Base-by-base conservation (phyloP, 2,329 filamentous ascomycete species). In the Colletotrichum horii region DNA sequence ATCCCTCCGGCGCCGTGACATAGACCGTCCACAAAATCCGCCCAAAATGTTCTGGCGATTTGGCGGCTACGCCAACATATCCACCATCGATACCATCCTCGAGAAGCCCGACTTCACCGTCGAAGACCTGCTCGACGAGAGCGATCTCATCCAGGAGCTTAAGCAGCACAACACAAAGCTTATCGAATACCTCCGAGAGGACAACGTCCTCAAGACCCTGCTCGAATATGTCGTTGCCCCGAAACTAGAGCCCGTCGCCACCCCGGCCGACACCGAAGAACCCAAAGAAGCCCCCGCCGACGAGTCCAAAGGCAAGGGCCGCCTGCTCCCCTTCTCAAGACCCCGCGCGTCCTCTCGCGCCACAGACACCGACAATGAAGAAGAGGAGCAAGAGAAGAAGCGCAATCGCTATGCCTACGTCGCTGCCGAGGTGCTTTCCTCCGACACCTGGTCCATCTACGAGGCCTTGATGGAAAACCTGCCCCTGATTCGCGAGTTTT, bases 1-100 rank as follows among this genome's bases (percentile, higher is more conserved):
- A 73, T 43, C 58, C 60, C 32, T 65, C 72, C 56, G 79, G 79
- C 75, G 81, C 82, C 71, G 79, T 82, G 77, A 81, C 79, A 70
- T 81, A 81, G 77, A 64, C 22, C 66, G 43, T 48, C 61, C 26
- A 26, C 26, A 65, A 75, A 61, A 70, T 48, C 81, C 81, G 84
- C 83, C 83, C 93, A 96, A 86, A 89, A 99, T 99, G 97, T 99
- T 99, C 88, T 99, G 97, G 97, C 94, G 96, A 88, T 99, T 98
- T 91, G 96, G 97, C 91, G 96, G 96, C 83, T 98, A 98, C 91
- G 95, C 96, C 90, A 98, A 95, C 90, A 94, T 98, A 87, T 98
- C 96, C 82, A 94, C 96, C 83, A 95, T 99, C 86, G 97, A 98
- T 87, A 96, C 94, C 80, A 95, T 99, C 82, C 95, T 99, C 84